phyloP scores from a whole-genome alignment of 2,329 filamentous ascomycete genomes.

The Fusarium odoratissimum region DNA sequence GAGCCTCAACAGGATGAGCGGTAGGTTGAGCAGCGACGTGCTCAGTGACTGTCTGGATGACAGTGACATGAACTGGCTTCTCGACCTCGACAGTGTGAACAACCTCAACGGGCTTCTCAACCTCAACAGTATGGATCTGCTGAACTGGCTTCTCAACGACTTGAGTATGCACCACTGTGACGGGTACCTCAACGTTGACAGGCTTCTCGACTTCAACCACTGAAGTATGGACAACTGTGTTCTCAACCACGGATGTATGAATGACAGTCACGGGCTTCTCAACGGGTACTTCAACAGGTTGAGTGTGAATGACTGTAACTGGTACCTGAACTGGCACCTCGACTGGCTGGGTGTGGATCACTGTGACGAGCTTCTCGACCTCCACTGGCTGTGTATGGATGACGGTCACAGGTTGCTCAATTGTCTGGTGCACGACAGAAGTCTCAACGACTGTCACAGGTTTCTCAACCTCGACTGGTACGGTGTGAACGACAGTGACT shows the following conservation, averaged over 20 bases:
- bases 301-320: constrained; percentile 14
- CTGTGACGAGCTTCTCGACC: not conserved
- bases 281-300: not conserved
- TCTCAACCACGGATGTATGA: constrained; percentile 22
- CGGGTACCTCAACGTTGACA: constrained; percentile 11
- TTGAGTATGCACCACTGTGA: constrained; percentile 9
- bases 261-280: constrained; percentile 18
- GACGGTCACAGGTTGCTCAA: constrained; percentile 11
- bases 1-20: not conserved
- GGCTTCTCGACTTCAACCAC: constrained; percentile 16
- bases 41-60: constrained; percentile 8
- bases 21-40: not conserved
- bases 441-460: constrained; percentile 12
- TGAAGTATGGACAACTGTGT: constrained; percentile 15
- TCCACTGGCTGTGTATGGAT: constrained; percentile 19
- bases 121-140: constrained; percentile 15
- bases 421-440: constrained; percentile 11
- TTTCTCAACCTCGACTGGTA: not conserved
- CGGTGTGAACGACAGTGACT: not conserved
- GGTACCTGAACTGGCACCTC: not conserved
- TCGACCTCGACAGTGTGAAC: constrained; percentile 17
- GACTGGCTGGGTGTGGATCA: constrained; percentile 7
- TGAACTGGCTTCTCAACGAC: not conserved
- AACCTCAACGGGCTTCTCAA: constrained; percentile 16
- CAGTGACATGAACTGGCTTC: constrained; percentile 24